These are phyloP conservation scores for Fomitopsis betulina DNA, from an alignment of 1,284 basidiomycete species.

Conservation along the genomic window DNA sequence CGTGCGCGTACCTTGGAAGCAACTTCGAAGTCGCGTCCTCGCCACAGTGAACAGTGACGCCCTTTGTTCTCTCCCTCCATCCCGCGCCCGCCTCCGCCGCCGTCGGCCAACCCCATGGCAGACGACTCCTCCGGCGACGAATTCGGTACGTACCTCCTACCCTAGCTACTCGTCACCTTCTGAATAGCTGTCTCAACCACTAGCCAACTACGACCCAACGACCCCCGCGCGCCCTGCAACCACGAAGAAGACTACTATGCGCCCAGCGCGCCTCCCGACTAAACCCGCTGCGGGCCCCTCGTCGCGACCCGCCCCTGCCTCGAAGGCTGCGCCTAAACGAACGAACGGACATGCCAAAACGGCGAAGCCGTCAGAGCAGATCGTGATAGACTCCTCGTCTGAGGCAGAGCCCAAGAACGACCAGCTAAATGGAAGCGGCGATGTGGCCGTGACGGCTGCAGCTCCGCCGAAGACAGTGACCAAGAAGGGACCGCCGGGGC, in stretches of 20 bases:
- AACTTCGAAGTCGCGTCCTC: background rate
- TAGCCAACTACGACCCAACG: constrained; percentile 21
- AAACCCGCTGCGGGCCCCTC: constrained; percentile 22
- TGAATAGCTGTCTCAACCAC: constrained; percentile 14
- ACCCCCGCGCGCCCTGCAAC: constrained; percentile 19
- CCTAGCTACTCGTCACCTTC: constrained; percentile 10
- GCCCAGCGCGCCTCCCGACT: constrained; percentile 7
- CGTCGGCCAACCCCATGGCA: constrained; percentile 11
- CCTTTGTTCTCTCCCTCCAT: background rate
- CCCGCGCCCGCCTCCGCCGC: background rate
- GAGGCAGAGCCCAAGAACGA: constrained; percentile 8
- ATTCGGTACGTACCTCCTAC: constrained; percentile 13
- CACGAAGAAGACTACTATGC: constrained; percentile 16
- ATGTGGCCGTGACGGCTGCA: constrained; percentile 10
- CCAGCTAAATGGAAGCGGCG: constrained; percentile 9
- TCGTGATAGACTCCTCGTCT: constrained; percentile 7
- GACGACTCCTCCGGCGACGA: constrained; percentile 19
- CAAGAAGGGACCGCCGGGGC: constrained; percentile 13
- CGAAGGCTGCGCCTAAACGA: background rate
- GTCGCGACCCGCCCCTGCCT: constrained; percentile 5
- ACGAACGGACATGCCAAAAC: background rate
- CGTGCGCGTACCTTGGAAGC: background rate
- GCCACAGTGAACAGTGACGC: background rate
- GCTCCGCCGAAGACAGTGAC: constrained; percentile 9
- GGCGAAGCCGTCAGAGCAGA: constrained; percentile 1